A percentile compares a stretch with the other conserved stretches of the same genome.
phyloP scores from a whole-genome alignment of 768 basidiomycete species.

The Candolleomyces eurysporus region DNA sequence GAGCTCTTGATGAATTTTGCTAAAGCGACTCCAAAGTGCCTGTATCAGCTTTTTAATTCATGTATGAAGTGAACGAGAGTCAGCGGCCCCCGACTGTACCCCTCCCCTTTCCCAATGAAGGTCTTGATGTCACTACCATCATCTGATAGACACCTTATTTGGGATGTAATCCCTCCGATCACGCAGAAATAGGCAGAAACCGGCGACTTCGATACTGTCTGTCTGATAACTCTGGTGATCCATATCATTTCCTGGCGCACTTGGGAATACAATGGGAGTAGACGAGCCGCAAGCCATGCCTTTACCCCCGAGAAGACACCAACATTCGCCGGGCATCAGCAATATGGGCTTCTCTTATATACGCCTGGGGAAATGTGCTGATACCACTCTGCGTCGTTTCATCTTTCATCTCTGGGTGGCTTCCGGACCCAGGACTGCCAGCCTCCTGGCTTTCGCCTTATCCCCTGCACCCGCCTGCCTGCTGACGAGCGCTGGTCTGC shows the following conservation, averaged over 20 bases:
- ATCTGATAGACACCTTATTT: neutral
- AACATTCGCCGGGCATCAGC: conserved; percentile 3
- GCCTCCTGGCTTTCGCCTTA: neutral
- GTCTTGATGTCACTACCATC: too few species aligned
- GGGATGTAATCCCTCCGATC: neutral
- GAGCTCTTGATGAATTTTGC: too few species aligned
- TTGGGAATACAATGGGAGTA: neutral
- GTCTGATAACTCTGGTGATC: neutral
- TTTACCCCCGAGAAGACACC: neutral
- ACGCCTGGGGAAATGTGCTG: neutral
- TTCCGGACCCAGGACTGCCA: neutral
- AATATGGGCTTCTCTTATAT: neutral
- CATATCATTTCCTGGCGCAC: neutral
- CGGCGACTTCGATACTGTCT: neutral
- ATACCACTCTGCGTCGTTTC: neutral
- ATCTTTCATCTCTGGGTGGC: neutral
- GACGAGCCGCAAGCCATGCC: neutral
- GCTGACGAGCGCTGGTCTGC: neutral
- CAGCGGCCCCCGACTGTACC: too few species aligned
- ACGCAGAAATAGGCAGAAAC: neutral
- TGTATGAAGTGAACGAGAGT: too few species aligned
- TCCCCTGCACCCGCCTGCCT: neutral
- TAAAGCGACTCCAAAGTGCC: too few species aligned
- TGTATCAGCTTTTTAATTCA: too few species aligned
- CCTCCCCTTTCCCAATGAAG: too few species aligned